Percentiles rank a stretch among this genome's conserved stretches.
These are phyloP conservation scores for Solanum hybrid DNA, from an alignment of 305 asterid genomes.

Conservation along the genomic window DNA sequence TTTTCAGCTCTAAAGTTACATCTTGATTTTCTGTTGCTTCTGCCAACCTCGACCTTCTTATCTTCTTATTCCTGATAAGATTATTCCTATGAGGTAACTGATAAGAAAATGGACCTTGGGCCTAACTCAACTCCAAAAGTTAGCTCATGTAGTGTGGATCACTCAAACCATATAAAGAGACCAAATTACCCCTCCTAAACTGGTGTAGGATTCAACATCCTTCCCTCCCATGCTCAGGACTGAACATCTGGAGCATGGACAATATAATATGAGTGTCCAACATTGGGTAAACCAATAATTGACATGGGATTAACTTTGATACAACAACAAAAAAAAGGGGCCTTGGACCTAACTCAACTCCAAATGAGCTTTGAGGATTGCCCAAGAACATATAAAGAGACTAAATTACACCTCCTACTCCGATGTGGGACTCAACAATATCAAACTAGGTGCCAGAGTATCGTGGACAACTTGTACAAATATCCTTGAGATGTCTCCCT, in stretches of 20 bases:
- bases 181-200: background rate
- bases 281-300: background rate
- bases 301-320: background rate
- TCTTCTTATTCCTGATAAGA: background rate
- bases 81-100: background rate
- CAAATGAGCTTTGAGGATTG: background rate
- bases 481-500: background rate
- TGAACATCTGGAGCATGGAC: background rate
- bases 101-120: background rate
- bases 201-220: background rate
- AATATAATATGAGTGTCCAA: background rate
- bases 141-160: background rate
- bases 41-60: background rate
- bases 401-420: background rate
- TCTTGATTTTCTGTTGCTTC: background rate
- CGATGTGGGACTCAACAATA: background rate
- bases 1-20: background rate
- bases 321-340: background rate
- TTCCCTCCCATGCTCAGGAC: background rate
- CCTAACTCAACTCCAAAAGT: background rate
- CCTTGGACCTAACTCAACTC: conserved; percentile 1
- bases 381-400: background rate
- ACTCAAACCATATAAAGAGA: background rate
- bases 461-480: background rate
- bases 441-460: background rate